Evolutionary conservation across 2,329 filamentous ascomycete species (phyloP).

Genomic region (Botrytis sinoallii): DNA sequence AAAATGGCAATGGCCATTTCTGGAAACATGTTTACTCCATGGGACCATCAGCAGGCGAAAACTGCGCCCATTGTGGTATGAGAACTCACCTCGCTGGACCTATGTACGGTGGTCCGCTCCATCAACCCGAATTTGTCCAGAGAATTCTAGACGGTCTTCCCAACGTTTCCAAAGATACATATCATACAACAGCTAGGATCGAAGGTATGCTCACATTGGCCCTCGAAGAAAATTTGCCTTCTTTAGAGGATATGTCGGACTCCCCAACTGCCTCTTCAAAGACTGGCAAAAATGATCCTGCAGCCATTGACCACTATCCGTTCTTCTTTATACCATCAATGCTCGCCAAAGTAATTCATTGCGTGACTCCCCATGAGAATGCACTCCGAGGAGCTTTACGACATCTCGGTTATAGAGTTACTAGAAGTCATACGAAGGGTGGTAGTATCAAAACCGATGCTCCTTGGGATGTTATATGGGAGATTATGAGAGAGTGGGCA

Average conservation of each 20-base stretch:
- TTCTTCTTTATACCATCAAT: conserved; percentile 82
- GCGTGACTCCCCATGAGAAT: conserved; percentile 74
- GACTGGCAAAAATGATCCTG: conserved; percentile 50
- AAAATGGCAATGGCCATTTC: conserved; percentile 65
- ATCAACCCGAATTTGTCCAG: conserved; percentile 79
- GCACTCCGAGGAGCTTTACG: conserved; percentile 77
- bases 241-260: conserved; percentile 24
- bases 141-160: conserved; percentile 73
- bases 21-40: conserved; percentile 77
- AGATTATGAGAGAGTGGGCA: conserved; percentile 89
- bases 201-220: conserved; percentile 90
- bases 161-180: conserved; percentile 62
- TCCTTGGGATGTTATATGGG: conserved; percentile 86
- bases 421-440: conserved; percentile 82
- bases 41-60: conserved; percentile 62
- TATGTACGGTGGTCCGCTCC: conserved; percentile 90
- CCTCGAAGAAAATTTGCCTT: conserved; percentile 61
- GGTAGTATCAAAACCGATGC: conserved; percentile 94
- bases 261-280: conserved; percentile 42
- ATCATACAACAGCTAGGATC: conserved; percentile 76
- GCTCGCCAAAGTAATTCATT: conserved; percentile 74
- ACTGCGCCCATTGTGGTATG: conserved; percentile 79
- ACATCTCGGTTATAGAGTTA: conserved; percentile 76
- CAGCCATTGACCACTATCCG: conserved; percentile 67
- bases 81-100: conserved; percentile 87